These are phyloP conservation scores for Colletotrichum theobromicola DNA, from an alignment of 2,329 filamentous ascomycete genomes.

Conservation along the genomic window DNA sequence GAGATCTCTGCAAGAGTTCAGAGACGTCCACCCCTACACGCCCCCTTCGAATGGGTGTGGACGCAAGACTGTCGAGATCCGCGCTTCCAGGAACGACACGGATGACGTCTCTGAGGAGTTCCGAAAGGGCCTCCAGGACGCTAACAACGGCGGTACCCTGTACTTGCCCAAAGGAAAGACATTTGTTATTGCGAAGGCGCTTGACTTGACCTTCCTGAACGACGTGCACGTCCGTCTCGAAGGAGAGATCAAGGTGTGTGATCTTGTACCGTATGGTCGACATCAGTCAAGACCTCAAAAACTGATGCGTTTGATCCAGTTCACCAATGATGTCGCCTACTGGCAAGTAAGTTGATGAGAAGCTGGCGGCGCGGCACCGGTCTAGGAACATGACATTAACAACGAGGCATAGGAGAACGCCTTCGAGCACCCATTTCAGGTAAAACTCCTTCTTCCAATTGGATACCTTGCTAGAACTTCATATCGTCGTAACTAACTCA, in stretches of 20 bases:
- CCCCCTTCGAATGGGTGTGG: conserved; percentile 2
- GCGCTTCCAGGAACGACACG: conserved; percentile 51
- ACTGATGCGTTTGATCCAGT: conserved; percentile 24
- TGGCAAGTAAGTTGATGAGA: conserved; percentile 33
- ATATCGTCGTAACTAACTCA: not conserved
- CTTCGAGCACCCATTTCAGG: conserved; percentile 45
- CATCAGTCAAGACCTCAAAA: not conserved
- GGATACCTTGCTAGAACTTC: not conserved
- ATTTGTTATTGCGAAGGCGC: conserved; percentile 63
- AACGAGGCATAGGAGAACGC: conserved; percentile 34
- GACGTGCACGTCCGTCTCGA: conserved; percentile 64
- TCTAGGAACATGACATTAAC: not conserved
- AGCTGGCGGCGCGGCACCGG: too few species aligned
- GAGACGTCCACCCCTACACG: conserved; percentile 20
- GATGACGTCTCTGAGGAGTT: conserved; percentile 65
- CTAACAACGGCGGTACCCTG: conserved; percentile 64
- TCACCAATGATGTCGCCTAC: conserved; percentile 48
- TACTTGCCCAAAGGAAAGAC: conserved; percentile 58
- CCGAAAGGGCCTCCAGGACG: conserved; percentile 56
- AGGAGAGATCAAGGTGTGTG: conserved; percentile 49
- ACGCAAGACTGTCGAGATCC: conserved; percentile 17
- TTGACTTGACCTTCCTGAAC: conserved; percentile 63
- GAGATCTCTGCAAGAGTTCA: conserved; percentile 18
- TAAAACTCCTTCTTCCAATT: not conserved
- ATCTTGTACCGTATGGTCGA: too few species aligned